Evolutionary conservation across 768 basidiomycete genomes (phyloP), one percentile per base, ranked within the genome.

Genomic region (Cubamyces lactineus): DNA sequence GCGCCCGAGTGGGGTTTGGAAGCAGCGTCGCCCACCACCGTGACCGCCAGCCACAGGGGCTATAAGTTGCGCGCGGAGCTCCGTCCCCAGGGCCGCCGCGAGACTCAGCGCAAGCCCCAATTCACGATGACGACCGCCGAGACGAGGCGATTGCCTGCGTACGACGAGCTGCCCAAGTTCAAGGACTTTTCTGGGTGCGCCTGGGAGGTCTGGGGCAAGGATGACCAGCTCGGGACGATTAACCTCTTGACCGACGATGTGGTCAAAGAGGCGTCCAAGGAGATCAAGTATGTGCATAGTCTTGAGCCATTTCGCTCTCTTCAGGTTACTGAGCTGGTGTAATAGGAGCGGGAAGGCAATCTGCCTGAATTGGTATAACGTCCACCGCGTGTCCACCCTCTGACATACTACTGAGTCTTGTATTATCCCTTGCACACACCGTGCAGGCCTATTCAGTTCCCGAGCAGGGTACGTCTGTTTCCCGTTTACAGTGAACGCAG

Each of bases 201-300:
- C 1, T 89, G 88, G 88, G 78, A 77, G 5, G 77, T 88, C 9
- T 89, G 86, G 86, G 87, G 87, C 21, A 72, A 78, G 39, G 81
- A 83, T 19, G 88, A 89, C 63, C 77, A 89, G 66, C 76, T 89
- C n/a, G 88, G 88, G 1, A 89, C 86, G 6, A 75, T 89, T 41
- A 89, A 89, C 67, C 63, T 89, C 50, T 69, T 89, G 41, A 88
- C 88, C 1, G 80, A 82, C 28, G 80, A 82, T 12, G 82, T 87
- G 15, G 85, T 88, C 16, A 77, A 80, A 65, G 73, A 74, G 43
- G 82, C 85, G 15, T 83, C 85, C 17, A 69, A 73, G 65, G 86
- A 88, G 69, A 82, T 88, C 45, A 75, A 74, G 83, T 83, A 70
- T 61, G 84, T 80, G 3, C 17, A 11, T 11, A 49, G 5, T 54